Conservation (phyloP, 805 yeast species). For the Pichia manshurica region DNA sequence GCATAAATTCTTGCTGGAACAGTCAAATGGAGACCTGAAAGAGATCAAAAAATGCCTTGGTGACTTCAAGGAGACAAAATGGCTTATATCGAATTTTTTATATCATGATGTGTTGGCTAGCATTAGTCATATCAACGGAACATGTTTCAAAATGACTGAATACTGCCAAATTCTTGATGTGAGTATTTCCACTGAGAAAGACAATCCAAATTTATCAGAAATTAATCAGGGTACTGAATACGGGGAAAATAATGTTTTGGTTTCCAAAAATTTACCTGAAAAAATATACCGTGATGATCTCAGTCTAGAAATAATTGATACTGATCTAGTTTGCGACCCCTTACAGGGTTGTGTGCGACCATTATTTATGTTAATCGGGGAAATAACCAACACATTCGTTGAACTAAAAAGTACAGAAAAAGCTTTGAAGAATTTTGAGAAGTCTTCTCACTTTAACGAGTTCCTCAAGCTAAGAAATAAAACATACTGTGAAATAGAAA, state of each 20-base stretch:
- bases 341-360: slow-evolving; percentile 38
- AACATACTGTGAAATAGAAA: slow-evolving; percentile 8
- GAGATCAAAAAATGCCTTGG: slow-evolving; percentile 9
- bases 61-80: slow-evolving; percentile 25
- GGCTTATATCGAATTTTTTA: slow-evolving; percentile 33
- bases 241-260: too few relatives aligned
- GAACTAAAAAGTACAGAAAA: slow-evolving; percentile 10
- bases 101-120: slow-evolving; percentile 36
- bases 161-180: slow-evolving; percentile 26
- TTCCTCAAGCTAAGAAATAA: slow-evolving; percentile 1
- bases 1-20: slow-evolving; percentile 20
- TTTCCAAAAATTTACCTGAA: slow-evolving; percentile 1
- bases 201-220: neutral
- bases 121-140: slow-evolving; percentile 31
- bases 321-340: slow-evolving; percentile 28
- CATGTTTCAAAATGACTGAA: slow-evolving; percentile 28
- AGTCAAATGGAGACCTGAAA: slow-evolving; percentile 27
- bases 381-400: slow-evolving; percentile 28
- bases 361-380: slow-evolving; percentile 32
- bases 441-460: neutral
- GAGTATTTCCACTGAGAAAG: too few relatives aligned
- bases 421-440: neutral
- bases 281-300: neutral
- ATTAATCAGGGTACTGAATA: neutral
- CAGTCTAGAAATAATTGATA: slow-evolving; percentile 10